Evolutionary conservation across 2,329 filamentous ascomycete genomes (phyloP), one percentile per base, ranked within the genome.

Genomic region (Penicillium aurantiogriseum): DNA sequence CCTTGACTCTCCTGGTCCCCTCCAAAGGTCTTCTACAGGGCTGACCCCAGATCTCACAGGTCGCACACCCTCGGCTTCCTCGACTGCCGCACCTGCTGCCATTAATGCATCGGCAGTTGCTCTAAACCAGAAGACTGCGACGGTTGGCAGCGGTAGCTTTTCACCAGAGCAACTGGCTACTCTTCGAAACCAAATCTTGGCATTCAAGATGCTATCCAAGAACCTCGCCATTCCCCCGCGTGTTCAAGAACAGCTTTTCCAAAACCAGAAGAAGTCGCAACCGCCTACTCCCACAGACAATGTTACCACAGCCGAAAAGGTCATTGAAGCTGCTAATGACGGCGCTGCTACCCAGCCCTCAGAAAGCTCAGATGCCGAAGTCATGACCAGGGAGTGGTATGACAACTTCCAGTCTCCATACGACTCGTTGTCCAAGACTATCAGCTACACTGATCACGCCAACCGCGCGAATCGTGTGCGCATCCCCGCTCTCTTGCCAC

Each of bases 161-260:
- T 88, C 87, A 13, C 83, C 84, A 25, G 89, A 94, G 56, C 94
- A 99, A 72, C 79, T 96, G 45, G 81, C 83, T 25, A 85, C 90
- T 43, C 79, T 99, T 10, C 84, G 91, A 59, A 88, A 90, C 63
- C 94, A 99, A 73, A 96, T 97, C 50, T 83, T 88, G 66, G 92
- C 93, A 0, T 97, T 97, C 77, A 95, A 95, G 76, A 83, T 92
- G 64, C 81, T 99, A 4, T 88, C 90, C 5, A 95, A 94, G 75
- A 96, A 96, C 65, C 82, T 89, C 15, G 88, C 92, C 0, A 85
- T 97, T 4, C 91, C 93, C 1, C 76, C 84, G 31, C 83, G 85
- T 61, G 84, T 96, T 63, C 91, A 96, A 71, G 89, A 93, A 69
- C 86, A 89, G 48, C 87, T 97, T 38, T 96, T 92, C 71, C 83